These are phyloP conservation scores for Salix dunnii DNA, from an alignment of 345 rosid genomes.

Conservation along the genomic window DNA sequence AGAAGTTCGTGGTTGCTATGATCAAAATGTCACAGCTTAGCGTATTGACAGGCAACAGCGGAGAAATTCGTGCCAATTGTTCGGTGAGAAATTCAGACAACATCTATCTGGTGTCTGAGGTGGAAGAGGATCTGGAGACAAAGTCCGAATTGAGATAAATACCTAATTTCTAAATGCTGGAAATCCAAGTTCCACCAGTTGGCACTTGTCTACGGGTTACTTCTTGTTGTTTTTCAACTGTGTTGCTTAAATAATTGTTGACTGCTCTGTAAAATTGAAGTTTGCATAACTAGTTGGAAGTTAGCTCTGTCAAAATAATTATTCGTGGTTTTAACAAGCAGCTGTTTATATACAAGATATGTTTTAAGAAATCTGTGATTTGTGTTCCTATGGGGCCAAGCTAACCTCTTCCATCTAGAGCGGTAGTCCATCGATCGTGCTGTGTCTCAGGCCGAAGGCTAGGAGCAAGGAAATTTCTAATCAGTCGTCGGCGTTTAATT, in stretches of 20 bases:
- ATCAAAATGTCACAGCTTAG: constrained; percentile 69
- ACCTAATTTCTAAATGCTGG: background rate
- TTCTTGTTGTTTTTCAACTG: background rate
- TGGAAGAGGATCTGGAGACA: constrained; percentile 45
- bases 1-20: constrained; percentile 55
- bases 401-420: background rate
- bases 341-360: background rate
- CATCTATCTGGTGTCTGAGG: constrained; percentile 31
- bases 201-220: no score
- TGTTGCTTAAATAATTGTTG: background rate
- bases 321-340: no score
- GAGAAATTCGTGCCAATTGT: constrained; percentile 75
- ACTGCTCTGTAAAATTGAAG: background rate
- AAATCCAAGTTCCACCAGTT: background rate
- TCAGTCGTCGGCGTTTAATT: no score
- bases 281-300: no score
- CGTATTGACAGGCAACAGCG: constrained; percentile 56
- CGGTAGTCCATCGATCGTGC: background rate
- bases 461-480: no score
- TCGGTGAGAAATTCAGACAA: constrained; percentile 54
- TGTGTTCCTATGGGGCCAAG: background rate
- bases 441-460: no score
- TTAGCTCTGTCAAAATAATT: background rate
- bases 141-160: constrained; percentile 21
- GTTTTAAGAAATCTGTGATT: background rate